Conservation (phyloP, 108 stramenopile species). For the Schizochytrium sp. region DNA sequence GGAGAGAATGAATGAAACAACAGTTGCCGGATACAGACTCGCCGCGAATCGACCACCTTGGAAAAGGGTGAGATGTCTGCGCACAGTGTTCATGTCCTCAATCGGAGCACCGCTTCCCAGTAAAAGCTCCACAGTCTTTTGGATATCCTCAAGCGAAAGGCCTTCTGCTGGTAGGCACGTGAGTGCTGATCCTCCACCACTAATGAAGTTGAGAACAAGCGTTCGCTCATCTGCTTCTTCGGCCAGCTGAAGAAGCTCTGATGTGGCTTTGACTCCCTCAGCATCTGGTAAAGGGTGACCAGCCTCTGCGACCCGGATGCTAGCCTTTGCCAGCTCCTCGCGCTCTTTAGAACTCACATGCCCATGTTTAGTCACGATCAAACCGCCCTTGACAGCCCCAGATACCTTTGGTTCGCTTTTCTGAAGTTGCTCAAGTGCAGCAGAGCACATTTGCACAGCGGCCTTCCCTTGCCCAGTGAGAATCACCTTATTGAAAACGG, state of each 20-base stretch:
- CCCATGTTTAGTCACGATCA: slow-evolving; percentile 44
- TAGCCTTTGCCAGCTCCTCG: background rate
- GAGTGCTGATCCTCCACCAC: slow-evolving; percentile 60
- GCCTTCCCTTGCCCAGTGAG: slow-evolving; percentile 49
- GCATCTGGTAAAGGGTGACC: slow-evolving; percentile 63
- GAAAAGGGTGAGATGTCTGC: slow-evolving; percentile 19
- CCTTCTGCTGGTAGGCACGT: background rate
- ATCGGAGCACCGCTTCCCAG: slow-evolving; percentile 61
- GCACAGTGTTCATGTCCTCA: slow-evolving; percentile 62
- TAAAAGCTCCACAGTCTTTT: background rate
- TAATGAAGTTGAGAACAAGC: slow-evolving; percentile 35
- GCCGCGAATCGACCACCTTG: slow-evolving; percentile 59
- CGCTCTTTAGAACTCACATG: background rate
- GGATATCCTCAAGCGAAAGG: slow-evolving; percentile 38
- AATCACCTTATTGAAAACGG: background rate
- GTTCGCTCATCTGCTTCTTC: background rate
- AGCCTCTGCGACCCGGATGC: background rate
- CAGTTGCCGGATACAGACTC: background rate
- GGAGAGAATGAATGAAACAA: slow-evolving; percentile 41
- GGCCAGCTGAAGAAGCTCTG: background rate
- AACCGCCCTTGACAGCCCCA: background rate
- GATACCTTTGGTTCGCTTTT: background rate
- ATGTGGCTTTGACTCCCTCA: slow-evolving; percentile 1
- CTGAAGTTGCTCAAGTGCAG: background rate
- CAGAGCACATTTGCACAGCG: slow-evolving; percentile 15